phyloP scores from a whole-genome alignment of 768 basidiomycete genomes.

The Peribolospora baueri region DNA sequence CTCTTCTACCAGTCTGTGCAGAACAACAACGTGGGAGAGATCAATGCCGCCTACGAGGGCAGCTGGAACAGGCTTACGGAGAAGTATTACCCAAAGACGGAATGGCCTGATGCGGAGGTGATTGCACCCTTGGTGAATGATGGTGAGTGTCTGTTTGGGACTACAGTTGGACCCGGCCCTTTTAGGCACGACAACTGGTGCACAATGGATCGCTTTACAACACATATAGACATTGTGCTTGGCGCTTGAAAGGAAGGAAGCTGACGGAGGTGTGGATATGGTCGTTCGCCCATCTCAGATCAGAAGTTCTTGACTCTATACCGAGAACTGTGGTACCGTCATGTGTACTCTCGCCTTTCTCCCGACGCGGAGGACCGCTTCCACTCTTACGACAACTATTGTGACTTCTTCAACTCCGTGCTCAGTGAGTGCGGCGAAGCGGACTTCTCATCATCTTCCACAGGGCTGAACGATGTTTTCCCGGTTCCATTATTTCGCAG shows the following conservation, averaged over 20 bases:
- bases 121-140: constrained; percentile 86
- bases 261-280: neutral
- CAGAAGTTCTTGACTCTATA: constrained; percentile 91
- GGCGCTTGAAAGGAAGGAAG: neutral
- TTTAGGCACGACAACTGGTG: neutral
- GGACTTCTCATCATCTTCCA: constrained; percentile 15
- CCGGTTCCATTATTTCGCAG: constrained; percentile 22
- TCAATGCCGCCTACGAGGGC: constrained; percentile 80
- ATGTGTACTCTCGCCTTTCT: constrained; percentile 82
- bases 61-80: constrained; percentile 94
- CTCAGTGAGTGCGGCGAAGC: constrained; percentile 32
- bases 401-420: constrained; percentile 92
- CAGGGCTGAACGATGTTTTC: neutral
- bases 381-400: constrained; percentile 88
- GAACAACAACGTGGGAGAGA: constrained; percentile 70
- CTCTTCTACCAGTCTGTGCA: constrained; percentile 41
- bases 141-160: constrained; percentile 29
- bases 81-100: constrained; percentile 76
- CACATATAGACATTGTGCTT: neutral
- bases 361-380: constrained; percentile 83
- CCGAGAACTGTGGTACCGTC: constrained; percentile 81
- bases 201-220: neutral
- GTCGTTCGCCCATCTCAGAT: constrained; percentile 26
- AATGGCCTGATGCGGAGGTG: constrained; percentile 94
- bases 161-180: neutral